Evolutionary conservation across 441 rosid species (phyloP).

Genomic region (Geranium incanum): DNA sequence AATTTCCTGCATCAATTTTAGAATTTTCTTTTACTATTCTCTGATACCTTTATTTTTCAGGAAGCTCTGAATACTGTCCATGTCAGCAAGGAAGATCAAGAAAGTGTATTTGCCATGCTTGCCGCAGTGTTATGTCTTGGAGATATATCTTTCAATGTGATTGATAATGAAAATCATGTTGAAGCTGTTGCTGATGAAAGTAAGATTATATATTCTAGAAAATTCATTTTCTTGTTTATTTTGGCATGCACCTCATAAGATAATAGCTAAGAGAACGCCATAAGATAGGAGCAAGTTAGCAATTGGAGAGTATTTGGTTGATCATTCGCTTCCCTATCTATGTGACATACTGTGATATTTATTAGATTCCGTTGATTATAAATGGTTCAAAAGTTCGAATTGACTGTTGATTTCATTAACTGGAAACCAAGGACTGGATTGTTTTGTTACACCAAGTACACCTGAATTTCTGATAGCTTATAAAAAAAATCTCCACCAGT

Average conservation of each 20-base stretch:
- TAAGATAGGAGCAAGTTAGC: background rate
- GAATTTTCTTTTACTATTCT: conserved; percentile 1
- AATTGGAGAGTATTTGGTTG: conserved; percentile 6
- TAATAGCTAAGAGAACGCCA: background rate
- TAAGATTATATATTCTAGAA: conserved; percentile 27
- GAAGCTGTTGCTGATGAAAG: conserved; percentile 81
- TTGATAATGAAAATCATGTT: conserved; percentile 94
- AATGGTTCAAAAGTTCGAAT: background rate
- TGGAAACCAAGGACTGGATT: background rate
- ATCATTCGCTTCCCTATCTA: background rate
- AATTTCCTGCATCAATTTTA: conserved; percentile 17
- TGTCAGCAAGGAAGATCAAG: conserved; percentile 93
- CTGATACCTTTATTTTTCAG: conserved; percentile 34
- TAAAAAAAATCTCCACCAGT: background rate
- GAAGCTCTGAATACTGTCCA: conserved; percentile 96
- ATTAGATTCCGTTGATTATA: background rate
- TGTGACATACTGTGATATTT: background rate
- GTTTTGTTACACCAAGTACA: background rate
- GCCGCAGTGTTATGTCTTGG: conserved; percentile 96
- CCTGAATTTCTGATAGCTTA: background rate
- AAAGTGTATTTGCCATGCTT: conserved; percentile 89
- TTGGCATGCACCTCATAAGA: background rate
- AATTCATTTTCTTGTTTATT: conserved; percentile 6
- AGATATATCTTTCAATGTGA: conserved; percentile 60
- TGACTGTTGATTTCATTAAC: background rate